Evolutionary conservation across 495 filamentous ascomycete species (phyloP).

Genomic region (Chaetomium cochliodes): DNA sequence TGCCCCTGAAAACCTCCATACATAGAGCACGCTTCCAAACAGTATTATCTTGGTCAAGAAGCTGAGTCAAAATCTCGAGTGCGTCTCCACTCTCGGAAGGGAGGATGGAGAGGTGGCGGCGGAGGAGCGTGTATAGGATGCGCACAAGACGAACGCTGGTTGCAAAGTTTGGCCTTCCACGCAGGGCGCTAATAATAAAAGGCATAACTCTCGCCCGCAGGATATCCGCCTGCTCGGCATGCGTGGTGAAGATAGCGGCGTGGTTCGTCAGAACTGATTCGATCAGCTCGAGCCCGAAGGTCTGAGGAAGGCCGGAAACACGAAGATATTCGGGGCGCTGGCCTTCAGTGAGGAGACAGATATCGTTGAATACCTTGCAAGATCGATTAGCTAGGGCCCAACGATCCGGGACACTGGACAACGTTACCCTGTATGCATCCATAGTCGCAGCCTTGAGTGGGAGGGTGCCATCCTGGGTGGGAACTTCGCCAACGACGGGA

Average conservation of each 20-base stretch:
- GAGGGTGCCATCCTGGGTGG: slow-evolving; percentile 59
- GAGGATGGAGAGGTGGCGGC: slow-evolving; percentile 71
- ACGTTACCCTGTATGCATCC: slow-evolving; percentile 73
- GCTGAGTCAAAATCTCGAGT: slow-evolving; percentile 77
- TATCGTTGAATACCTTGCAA: slow-evolving; percentile 73
- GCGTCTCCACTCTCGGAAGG: slow-evolving; percentile 80
- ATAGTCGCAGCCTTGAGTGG: slow-evolving; percentile 71
- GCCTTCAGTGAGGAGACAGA: slow-evolving; percentile 83
- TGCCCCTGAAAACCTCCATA: slow-evolving; percentile 83
- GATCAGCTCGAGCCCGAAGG: slow-evolving; percentile 85
- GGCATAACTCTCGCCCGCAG: slow-evolving; percentile 81
- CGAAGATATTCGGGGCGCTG: slow-evolving; percentile 76
- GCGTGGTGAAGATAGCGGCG: slow-evolving; percentile 70
- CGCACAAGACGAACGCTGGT: slow-evolving; percentile 78
- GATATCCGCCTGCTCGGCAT: slow-evolving; percentile 77
- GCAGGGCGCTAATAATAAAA: slow-evolving; percentile 71
- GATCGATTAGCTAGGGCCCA: slow-evolving; percentile 21
- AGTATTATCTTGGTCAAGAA: slow-evolving; percentile 79
- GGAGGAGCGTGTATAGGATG: slow-evolving; percentile 75
- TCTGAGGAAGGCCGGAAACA: slow-evolving; percentile 70
- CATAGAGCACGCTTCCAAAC: slow-evolving; percentile 84
- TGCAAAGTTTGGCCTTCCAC: slow-evolving; percentile 75
- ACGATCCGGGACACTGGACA: not conserved
- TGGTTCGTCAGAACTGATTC: slow-evolving; percentile 86
- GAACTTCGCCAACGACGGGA: slow-evolving; percentile 58